Base-by-base conservation (phyloP, 352 stramenopile species). In the Phytophthora cactorum region DNA sequence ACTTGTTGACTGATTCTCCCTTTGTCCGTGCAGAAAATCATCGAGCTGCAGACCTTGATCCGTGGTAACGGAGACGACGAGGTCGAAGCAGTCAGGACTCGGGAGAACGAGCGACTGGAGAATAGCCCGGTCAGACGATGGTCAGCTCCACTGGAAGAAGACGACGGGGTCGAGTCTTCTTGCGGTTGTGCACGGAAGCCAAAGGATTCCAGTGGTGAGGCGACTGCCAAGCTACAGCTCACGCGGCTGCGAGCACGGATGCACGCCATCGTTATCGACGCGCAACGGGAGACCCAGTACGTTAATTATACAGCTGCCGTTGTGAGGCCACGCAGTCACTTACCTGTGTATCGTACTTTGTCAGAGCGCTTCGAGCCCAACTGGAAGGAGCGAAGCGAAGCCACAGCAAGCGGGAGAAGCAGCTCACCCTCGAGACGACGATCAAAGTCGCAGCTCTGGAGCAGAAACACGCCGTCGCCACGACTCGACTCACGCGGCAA, bases 1-100 rank as follows among this genome's bases (percentile, higher is more conserved):
- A 22, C 9, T 52, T 15, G 28, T 44, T 22, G 2, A 39, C 66
- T 61, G 15, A 60, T 11, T 14, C 14, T n/a, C n/a, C 31, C 45
- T 46, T 56, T 25, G 9, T 59, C 34, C 22, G 45, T 59, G 45
- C 38, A 89, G 77, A 89, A 89, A 84, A 92, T 92, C 61, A 75
- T 89, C 54, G 84, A 92, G 70, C 77, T 92, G 28, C 81, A 90
- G 59, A 70, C 74, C 4, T 63, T 89, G 31, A 92, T 92, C 47
- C 84, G 82, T 9, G 60, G 66, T 38, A 84, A 88, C 3, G 78
- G 86, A 17, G 70, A 88, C 22, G 75, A 62, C n/a, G 28, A 41
- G 15, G 22, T 22, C 22, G 28, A 28, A 14, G 27, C 63, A 41
- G 27, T 15, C 2, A 55, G 61, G 44, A 39, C 63, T 14, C 51